Conservation (phyloP, 2,329 filamentous ascomycete genomes). For the Pestalotiopsis sp. region DNA sequence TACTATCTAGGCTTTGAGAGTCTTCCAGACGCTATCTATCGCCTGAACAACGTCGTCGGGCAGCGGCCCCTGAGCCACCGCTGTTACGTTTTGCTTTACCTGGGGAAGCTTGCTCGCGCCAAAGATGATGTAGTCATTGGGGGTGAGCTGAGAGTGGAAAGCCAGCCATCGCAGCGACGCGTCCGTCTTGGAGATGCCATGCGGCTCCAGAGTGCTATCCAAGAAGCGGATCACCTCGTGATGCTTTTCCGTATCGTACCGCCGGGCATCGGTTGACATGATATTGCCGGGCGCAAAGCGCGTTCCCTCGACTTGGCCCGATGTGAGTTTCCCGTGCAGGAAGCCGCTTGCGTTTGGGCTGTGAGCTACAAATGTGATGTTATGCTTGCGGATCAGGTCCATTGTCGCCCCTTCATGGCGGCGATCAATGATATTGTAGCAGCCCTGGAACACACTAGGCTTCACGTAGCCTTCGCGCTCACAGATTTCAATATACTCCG, state of each 20-base stretch:
- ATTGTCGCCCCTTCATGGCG: conserved; percentile 13
- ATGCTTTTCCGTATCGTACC: conserved; percentile 18
- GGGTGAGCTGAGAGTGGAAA: conserved; percentile 18
- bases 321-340: conserved; percentile 19
- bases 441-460: conserved; percentile 19
- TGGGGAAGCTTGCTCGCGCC: conserved; percentile 21
- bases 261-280: conserved; percentile 16
- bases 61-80: conserved; percentile 3
- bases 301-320: conserved; percentile 20
- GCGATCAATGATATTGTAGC: conserved; percentile 18
- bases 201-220: conserved; percentile 13
- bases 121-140: conserved; percentile 20
- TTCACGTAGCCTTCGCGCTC: conserved; percentile 17
- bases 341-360: conserved; percentile 22
- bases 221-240: conserved; percentile 18
- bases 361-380: conserved; percentile 15
- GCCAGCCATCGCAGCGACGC: conserved; percentile 20
- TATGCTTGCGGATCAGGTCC: conserved; percentile 14
- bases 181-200: conserved; percentile 18
- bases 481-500: conserved; percentile 16
- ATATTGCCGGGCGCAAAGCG: conserved; percentile 19
- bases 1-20: not conserved
- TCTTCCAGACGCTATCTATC: not conserved
- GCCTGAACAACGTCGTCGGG: not conserved
- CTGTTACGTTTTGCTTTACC: conserved; percentile 7